Percentiles rank a stretch among this genome's conserved stretches.
These are phyloP conservation scores for Vararia minispora DNA, from an alignment of 768 basidiomycete species.

Conservation along the genomic window DNA sequence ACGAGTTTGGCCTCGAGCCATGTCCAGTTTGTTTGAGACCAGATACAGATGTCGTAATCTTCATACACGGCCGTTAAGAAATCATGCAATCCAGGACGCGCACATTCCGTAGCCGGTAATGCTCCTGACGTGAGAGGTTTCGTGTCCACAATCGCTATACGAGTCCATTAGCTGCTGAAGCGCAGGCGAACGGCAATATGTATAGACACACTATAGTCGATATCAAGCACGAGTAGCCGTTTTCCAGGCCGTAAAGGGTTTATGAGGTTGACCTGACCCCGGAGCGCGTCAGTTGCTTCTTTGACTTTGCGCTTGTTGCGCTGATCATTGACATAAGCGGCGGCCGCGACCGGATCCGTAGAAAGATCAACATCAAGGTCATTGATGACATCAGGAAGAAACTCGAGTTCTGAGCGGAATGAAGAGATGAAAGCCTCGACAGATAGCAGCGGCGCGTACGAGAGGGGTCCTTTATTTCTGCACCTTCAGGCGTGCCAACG, in stretches of 20 bases:
- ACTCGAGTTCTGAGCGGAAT: constrained; percentile 39
- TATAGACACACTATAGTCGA: constrained; percentile 64
- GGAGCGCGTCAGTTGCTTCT: constrained; percentile 56
- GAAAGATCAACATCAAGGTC: constrained; percentile 78
- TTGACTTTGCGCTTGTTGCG: constrained; percentile 75
- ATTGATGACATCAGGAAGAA: constrained; percentile 61
- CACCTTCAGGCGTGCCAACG: constrained; percentile 76
- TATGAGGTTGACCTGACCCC: constrained; percentile 63
- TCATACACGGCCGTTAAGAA: constrained; percentile 75
- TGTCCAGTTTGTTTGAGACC: constrained; percentile 83
- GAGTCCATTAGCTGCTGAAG: neutral
- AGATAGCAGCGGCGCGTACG: constrained; percentile 23
- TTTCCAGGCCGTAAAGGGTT: constrained; percentile 68
- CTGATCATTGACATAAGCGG: constrained; percentile 57
- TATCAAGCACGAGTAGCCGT: constrained; percentile 74
- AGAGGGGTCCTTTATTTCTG: constrained; percentile 75
- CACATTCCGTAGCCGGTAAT: constrained; percentile 71
- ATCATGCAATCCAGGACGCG: constrained; percentile 72
- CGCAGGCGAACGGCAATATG: neutral
- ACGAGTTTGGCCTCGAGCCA: constrained; percentile 85
- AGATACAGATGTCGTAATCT: constrained; percentile 83
- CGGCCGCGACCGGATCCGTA: constrained; percentile 45
- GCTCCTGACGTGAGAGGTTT: constrained; percentile 77
- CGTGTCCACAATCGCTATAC: constrained; percentile 69
- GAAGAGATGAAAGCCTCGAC: constrained; percentile 3